phyloP scores from a whole-genome alignment of 108 stramenopile genomes.

The Bacterosira constricta region DNA sequence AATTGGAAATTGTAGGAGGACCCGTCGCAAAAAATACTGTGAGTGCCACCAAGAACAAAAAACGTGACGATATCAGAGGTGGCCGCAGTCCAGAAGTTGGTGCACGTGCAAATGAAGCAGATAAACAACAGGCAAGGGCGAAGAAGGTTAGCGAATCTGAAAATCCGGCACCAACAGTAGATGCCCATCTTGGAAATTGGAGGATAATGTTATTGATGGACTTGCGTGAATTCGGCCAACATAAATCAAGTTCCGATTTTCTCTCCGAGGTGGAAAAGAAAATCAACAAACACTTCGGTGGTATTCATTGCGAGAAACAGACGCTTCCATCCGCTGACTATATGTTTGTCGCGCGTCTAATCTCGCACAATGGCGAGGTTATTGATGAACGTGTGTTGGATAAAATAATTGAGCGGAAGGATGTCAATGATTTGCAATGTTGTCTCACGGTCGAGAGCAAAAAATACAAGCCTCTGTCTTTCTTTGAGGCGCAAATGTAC shows the following conservation, averaged over 20 bases:
- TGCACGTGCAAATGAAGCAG: no score
- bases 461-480: slow-evolving; percentile 21
- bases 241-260: slow-evolving; percentile 4
- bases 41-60: no score
- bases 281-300: slow-evolving; percentile 18
- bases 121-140: no score
- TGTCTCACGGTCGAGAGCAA: slow-evolving; percentile 27
- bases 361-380: slow-evolving; percentile 15
- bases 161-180: no score
- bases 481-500: slow-evolving; percentile 49
- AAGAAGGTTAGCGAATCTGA: background rate
- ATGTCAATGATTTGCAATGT: slow-evolving; percentile 20
- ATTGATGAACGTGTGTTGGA: slow-evolving; percentile 36
- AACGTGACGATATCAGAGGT: no score
- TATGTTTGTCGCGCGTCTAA: slow-evolving; percentile 32
- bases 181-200: no score
- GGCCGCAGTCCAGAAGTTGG: no score
- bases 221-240: slow-evolving; percentile 10
- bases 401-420: slow-evolving; percentile 39
- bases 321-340: slow-evolving; percentile 34
- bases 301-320: slow-evolving; percentile 7
- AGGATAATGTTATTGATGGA: slow-evolving; percentile 14
- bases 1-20: no score
- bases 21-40: no score
- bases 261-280: slow-evolving; percentile 5